Evolutionary conservation across 23 red algal species (phyloP), one percentile per base, ranked within the genome.

Genomic region (Cyanidium caldarium): DNA sequence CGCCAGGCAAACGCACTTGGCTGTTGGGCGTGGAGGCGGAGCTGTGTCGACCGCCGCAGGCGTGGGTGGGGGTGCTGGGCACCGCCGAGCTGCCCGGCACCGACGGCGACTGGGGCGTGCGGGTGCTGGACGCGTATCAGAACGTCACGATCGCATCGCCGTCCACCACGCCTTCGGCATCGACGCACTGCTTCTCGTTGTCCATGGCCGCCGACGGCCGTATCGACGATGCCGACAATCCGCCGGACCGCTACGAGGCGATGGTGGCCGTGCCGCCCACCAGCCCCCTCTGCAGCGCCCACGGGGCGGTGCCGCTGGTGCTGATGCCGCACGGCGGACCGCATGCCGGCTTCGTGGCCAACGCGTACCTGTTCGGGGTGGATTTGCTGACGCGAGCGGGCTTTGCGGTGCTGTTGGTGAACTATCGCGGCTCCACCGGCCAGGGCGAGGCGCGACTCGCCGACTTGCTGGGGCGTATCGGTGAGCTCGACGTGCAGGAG

Each of bases 281-380:
- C 3, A 28, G 51, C 13, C 7, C 23, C 3, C 23, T 61, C n/a
- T 5, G 19, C 31, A 28, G 20, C 36, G 42, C 56, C 31, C 45
- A 42, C 1, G 39, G 38, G 23, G 38, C 44, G 28, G 33, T 39
- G 2, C 65, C 68, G 30, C 57, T 96, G 58, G 57, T 88, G 2
- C 34, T 72, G 46, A 77, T 68, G 46, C 91, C 84, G 15, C 91
- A 96, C 39, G 91, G 91, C 2, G 91, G 91, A 38, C 91, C 91
- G 0, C 91, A 96, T 77, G 80, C 85, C 10, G 38, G 77, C 33
- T 69, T 67, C 29, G 36, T 88, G 16, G 75, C 76, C 17, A 61
- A 61, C 23, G 69, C 70, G 10, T 96, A 72, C 65, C 74, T 67
- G 19, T 36, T 65, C 20, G 84, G 65, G 1, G 61, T 82, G 26